Evolutionary conservation across 2,329 filamentous ascomycete genomes (phyloP).

Genomic region (Pyricularia sp.): DNA sequence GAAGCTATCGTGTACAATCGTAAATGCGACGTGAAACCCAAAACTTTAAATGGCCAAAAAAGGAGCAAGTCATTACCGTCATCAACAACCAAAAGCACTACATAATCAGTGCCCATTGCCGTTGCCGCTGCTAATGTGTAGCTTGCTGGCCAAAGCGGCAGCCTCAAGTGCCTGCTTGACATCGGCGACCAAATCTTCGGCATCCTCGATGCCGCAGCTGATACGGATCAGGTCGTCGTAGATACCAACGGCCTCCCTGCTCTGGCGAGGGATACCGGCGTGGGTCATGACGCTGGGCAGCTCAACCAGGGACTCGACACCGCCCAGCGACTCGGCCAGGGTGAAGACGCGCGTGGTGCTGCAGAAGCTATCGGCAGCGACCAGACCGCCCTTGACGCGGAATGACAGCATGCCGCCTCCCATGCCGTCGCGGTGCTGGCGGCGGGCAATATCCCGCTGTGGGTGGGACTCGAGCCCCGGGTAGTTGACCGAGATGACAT

Average conservation of each 20-base stretch:
- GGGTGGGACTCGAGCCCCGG: slow-evolving; percentile 83
- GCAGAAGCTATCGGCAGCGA: slow-evolving; percentile 87
- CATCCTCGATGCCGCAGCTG: slow-evolving; percentile 91
- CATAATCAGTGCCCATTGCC: slow-evolving; percentile 6
- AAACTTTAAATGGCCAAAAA: background rate
- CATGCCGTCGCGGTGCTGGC: slow-evolving; percentile 90
- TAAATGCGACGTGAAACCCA: background rate
- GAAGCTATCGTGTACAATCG: background rate
- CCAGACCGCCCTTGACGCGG: slow-evolving; percentile 78
- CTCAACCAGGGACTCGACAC: slow-evolving; percentile 84
- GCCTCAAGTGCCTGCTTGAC: slow-evolving; percentile 70
- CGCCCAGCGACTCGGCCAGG: slow-evolving; percentile 79
- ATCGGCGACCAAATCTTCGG: slow-evolving; percentile 73
- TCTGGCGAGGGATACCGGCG: slow-evolving; percentile 81
- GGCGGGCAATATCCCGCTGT: slow-evolving; percentile 72
- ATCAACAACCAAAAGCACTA: background rate
- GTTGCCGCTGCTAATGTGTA: background rate
- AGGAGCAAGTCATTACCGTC: background rate
- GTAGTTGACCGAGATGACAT: slow-evolving; percentile 90
- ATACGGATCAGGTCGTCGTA: slow-evolving; percentile 90
- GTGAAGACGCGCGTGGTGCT: slow-evolving; percentile 83
- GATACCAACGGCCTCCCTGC: slow-evolving; percentile 86
- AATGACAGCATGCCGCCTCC: slow-evolving; percentile 97
- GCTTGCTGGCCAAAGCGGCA: slow-evolving; percentile 33
- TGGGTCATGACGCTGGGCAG: slow-evolving; percentile 96